Evolutionary conservation across 2,329 filamentous ascomycete species (phyloP), one percentile per base, ranked within the genome.

Genomic region (Neoascochyta sp.): DNA sequence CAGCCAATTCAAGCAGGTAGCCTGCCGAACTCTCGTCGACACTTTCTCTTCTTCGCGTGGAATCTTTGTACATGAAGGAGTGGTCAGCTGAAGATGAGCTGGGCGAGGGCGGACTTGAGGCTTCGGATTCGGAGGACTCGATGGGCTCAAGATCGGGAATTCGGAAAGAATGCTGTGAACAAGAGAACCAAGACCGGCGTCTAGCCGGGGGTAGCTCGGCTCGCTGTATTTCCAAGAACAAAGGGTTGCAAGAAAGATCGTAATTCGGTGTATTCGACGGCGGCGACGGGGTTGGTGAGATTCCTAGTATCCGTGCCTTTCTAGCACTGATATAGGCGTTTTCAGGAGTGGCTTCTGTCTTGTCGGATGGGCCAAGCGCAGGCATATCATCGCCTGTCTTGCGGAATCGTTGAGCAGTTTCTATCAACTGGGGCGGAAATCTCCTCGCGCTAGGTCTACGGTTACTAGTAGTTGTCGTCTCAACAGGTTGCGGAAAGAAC

Each of bases 371-470:
- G 31, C 70, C 71, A 13, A 80, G 76, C 16, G 80, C 76, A 12
- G 80, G 78, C 5, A 71, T 73, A 1, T 71, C 62, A 47, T 87
- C 81, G 12, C 79, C 79, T 10, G 75, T 75, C 50, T 79, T 79
- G 41, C 83, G 78, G 18, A 80, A 79, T 30, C 87, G 74, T 48
- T 80, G 78, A 4, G 83, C 83, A 3, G 85, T 89, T 62, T 90
- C 86, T 40, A 94, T 81, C 32, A 94, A 69, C 51, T 90, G 82
- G 9, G 87, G 87, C 16, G 81, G 75, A 59, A 93, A 94, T 37
- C 64, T 74, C 22, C 71, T 67, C 16, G 35, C 29, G 4, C 54
- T 39, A 8, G 55, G 32, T 22, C 29, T 34, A 9, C 48, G 41
- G 36, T 47, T 57, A 29, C 30, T 48, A 23, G 35, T 45, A 20